Evolutionary conservation across 371 early-diverging fungal genomes (phyloP), one percentile per base, ranked within the genome.

Genomic region (Mucor mucedo): DNA sequence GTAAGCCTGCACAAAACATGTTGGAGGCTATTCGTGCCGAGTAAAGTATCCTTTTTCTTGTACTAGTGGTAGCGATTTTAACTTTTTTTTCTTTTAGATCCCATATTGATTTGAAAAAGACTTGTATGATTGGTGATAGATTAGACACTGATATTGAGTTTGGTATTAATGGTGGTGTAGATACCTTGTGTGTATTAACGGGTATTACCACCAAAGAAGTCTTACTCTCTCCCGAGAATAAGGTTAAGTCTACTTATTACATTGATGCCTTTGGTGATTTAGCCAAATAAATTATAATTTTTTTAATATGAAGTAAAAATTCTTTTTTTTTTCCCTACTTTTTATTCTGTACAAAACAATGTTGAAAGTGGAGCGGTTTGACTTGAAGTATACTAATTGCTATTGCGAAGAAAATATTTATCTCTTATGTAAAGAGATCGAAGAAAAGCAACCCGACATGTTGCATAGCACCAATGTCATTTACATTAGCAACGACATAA

Each of bases 41-140:
- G 84, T 83, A 80, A 38, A 35, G 38, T n/a, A 28, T 0, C 33
- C 16, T 47, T 38, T 38, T 30, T 42, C 13, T 4, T 62, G 28
- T 41, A 11, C 6, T 2, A 11, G 6, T n/a, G n/a, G n/a, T 39
- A 39, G 6, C 0, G 8, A 14, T 44, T 11, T n/a, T 27, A 27
- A 28, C 49, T 48, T 6, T 21, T 14, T 10, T 7, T 10, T 38
- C 5, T 38, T 28, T 50, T 57, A 90, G 87, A 65, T 91, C 89
- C 66, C 79, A 89, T 49, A 80, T 98, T 11, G 90, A 98, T 65
- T 87, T 86, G 1, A 60, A 72, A 10, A 82, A 91, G 60, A 95
- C 96, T 1, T 93, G 93, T 76, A 98, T 98, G 99, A 90, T 98
- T 55, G 99, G 99, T 30, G 99, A 98, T 75, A 88, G 95, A 55